These are phyloP conservation scores for Aurantiochytrium sp. DNA, from an alignment of 108 stramenopile species.

Conservation along the genomic window DNA sequence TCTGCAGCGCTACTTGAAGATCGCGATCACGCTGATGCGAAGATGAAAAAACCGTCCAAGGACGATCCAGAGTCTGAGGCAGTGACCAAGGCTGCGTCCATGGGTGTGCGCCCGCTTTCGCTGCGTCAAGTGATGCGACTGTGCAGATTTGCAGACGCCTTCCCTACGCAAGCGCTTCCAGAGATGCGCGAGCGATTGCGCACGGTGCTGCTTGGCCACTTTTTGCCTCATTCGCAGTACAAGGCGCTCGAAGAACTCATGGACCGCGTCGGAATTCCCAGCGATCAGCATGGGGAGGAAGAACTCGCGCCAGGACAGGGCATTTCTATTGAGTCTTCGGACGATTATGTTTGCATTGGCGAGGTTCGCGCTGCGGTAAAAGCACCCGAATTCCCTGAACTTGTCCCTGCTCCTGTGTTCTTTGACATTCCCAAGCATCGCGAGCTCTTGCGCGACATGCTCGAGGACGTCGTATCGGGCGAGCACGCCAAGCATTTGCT, in stretches of 20 bases:
- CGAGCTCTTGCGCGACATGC: constrained; percentile 40
- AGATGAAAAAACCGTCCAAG: not conserved
- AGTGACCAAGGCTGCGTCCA: not conserved
- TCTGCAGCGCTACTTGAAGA: not conserved
- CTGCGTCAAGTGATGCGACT: constrained; percentile 1
- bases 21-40: not conserved
- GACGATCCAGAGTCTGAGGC: not conserved
- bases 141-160: not conserved
- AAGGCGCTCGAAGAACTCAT: constrained; percentile 28
- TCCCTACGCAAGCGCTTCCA: not conserved
- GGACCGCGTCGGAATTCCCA: not conserved
- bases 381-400: constrained; percentile 25
- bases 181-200: constrained; percentile 1
- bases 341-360: constrained; percentile 28
- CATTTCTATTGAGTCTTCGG: not conserved
- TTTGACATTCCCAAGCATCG: constrained; percentile 50
- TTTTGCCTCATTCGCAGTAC: constrained; percentile 34
- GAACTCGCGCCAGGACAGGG: not conserved
- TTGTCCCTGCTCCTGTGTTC: constrained; percentile 48
- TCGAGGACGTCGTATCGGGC: constrained; percentile 51
- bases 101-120: not conserved
- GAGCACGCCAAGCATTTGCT: constrained; percentile 52
- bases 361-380: constrained; percentile 22
- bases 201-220: not conserved
- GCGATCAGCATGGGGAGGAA: not conserved